phyloP scores from a whole-genome alignment of 169 alveolate species.

The Plasmodium gallinaceum region DNA sequence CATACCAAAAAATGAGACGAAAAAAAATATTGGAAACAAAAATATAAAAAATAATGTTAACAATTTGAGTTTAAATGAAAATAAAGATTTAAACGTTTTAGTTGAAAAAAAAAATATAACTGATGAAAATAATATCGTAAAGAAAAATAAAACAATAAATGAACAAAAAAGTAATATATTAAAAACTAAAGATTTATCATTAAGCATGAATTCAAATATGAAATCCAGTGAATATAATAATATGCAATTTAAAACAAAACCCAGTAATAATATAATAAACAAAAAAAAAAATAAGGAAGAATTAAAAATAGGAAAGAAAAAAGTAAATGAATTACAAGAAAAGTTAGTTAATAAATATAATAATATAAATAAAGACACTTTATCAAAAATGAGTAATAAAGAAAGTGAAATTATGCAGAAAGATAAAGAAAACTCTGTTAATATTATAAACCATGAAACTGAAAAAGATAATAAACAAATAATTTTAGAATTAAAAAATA shows the following conservation, averaged over 20 bases:
- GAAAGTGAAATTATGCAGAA: neutral
- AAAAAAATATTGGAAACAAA: constrained; percentile 18
- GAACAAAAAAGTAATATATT: constrained; percentile 4
- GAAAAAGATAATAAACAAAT: constrained; percentile 55
- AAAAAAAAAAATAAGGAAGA: neutral
- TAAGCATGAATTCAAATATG: neutral
- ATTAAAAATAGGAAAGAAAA: neutral
- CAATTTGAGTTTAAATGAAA: constrained; percentile 4
- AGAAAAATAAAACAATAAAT: constrained; percentile 6
- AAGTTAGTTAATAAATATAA: neutral
- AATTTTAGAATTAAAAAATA: constrained; percentile 38
- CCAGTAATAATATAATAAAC: neutral
- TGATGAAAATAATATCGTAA: neutral
- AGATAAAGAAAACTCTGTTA: neutral
- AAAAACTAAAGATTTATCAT: neutral
- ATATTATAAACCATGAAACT: constrained; percentile 1
- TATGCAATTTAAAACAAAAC: neutral
- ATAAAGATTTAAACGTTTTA: neutral
- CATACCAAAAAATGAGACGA: constrained; percentile 13
- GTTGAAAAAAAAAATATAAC: neutral
- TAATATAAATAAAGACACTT: neutral
- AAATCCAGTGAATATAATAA: neutral
- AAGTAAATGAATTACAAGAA: neutral
- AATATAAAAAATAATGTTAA: constrained; percentile 7
- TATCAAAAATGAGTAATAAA: constrained; percentile 4